Evolutionary conservation across 805 yeast species (phyloP), one percentile per base, ranked within the genome.

Genomic region (Myxozyma udenii): DNA sequence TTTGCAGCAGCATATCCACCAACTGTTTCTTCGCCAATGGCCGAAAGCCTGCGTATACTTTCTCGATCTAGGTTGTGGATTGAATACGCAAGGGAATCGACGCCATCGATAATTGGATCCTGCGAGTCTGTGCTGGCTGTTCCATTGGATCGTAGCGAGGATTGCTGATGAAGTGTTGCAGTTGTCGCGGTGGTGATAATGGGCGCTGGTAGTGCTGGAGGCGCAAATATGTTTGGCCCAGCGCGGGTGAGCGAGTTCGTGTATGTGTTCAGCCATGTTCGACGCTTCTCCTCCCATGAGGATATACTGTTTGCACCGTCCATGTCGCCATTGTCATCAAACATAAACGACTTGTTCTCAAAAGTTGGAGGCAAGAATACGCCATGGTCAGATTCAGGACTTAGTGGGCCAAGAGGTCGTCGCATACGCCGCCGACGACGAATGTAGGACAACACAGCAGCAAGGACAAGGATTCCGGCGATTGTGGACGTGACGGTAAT

Each of bases 401-500:
- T 50, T 9, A 54, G 55, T 7, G 58, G 53, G 9, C 55, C 58
- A 2, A 51, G 35, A 4, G 52, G 57, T 33, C 46, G 60, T 23
- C 51, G 19, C 26, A 41, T 43, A 14, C 66, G 62, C 22, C 59
- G 60, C 5, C 64, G 57, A 57, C 62, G 61, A 57, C 58, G 55
- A 51, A 64, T 44, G 51, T 64, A 65, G 0, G 65, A 62, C 7
- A 66, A 64, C 9, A 71, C 68, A 0, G 65, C 68, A 2, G 68
- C 53, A 1, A 73, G 66, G 7, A 69, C 64, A 2, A 75, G 47
- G 6, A 53, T 53, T 3, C 68, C 68, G 12, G 75, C 65, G 1
- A 76, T 46, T 3, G 80, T 79, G 3, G 76, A 64, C 9, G 75
- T 61, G 1, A 76, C 72, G 0, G 79, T 73, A n/a, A 77, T 60